phyloP scores from a whole-genome alignment of 2,329 filamentous ascomycete species.

The Didymella pinodella region DNA sequence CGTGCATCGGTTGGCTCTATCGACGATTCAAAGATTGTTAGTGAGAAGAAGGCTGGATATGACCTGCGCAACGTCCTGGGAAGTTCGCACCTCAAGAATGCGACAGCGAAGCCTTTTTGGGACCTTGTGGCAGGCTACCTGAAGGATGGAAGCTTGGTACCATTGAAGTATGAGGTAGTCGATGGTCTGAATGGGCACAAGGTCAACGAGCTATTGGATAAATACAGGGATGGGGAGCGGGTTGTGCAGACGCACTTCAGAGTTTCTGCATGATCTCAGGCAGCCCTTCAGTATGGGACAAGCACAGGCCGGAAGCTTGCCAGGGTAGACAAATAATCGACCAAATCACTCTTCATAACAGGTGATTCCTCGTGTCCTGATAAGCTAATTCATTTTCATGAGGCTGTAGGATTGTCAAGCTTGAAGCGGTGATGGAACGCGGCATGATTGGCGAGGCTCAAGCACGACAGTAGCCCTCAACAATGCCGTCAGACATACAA shows the following conservation, averaged over 20 bases:
- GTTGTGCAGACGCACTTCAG: conserved; percentile 1
- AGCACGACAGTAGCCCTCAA: too few relatives aligned
- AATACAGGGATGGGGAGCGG: neutral
- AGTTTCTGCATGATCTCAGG: conserved; percentile 2
- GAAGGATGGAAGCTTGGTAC: neutral
- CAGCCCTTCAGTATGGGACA: neutral
- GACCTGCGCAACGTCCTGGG: conserved; percentile 4
- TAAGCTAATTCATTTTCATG: too few relatives aligned
- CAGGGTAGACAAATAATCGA: too few relatives aligned
- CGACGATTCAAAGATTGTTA: conserved; percentile 6
- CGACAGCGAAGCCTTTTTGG: conserved; percentile 2
- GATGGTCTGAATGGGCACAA: neutral
- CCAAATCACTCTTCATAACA: too few relatives aligned
- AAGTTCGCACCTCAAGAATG: neutral
- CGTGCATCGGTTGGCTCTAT: conserved; percentile 1
- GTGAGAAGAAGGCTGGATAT: neutral
- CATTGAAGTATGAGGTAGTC: neutral
- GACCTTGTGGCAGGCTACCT: neutral
- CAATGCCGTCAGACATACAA: too few relatives aligned
- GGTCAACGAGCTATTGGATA: neutral
- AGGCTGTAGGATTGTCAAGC: too few relatives aligned
- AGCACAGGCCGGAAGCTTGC: neutral
- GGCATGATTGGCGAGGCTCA: too few relatives aligned
- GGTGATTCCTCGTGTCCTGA: too few relatives aligned
- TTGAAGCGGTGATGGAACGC: too few relatives aligned